Evolutionary conservation across 2,329 filamentous ascomycete genomes (phyloP), one percentile per base, ranked within the genome.

Genomic region (Colletotrichum melonis): DNA sequence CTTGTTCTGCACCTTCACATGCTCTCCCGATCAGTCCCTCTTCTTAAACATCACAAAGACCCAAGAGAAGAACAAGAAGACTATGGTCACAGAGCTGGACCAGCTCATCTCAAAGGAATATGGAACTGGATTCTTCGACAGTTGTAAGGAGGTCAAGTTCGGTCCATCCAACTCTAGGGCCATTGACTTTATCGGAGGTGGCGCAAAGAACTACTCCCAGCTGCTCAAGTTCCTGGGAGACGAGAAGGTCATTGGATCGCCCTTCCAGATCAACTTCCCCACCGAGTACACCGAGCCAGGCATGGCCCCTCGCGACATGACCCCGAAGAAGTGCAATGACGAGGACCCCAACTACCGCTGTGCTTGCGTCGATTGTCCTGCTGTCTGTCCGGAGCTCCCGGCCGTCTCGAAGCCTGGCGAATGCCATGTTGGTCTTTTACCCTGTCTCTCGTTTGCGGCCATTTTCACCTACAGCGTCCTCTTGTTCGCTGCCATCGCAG

Each of bases 61-160:
- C 0, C 89, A 90, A 75, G 82, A 88, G 26, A 94, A 91, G 80
- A 85, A 82, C 57, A 88, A 84, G 49, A 90, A 90, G 77, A 81
- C 80, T 2, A 82, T 83, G 69, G 95, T 98, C 16, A 95, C 93
- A 1, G 95, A 98, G 84, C 85, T 99, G 26, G 95, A 98, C 80
- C 96, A 98, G 79, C 86, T 98, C 6, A 91, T 98, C 77, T 94
- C 95, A 2, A 88, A 95, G 69, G 88, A 93, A 66, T 98, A 97
- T 81, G 95, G 95, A 56, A 88, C 90, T 9, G 95, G 94, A 1
- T 97, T 99, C 85, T 99, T 95, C 81, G 90, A 98, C 83, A 99
- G 97, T 84, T 99, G 97, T 87, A 98, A 98, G 84, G 95, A 99
- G 82, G 96, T 99, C 84, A 99, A 99, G 81, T 98, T 98, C 79